These are phyloP conservation scores for Cryptosporidium sp. DNA, from an alignment of 169 alveolate species.

Conservation along the genomic window DNA sequence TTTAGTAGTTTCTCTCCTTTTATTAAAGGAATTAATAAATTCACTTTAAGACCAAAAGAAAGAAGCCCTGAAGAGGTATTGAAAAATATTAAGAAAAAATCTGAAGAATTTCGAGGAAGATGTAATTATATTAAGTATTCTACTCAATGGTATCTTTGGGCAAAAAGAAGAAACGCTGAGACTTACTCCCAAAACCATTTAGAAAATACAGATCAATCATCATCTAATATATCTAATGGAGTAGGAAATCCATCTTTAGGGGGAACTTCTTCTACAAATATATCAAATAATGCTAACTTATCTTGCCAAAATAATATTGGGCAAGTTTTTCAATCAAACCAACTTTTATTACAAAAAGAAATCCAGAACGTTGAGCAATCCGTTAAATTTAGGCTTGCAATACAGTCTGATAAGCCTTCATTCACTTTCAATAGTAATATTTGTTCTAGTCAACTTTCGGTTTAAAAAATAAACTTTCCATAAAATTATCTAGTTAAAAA, in stretches of 20 bases:
- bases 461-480: not conserved
- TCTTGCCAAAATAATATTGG: constrained; percentile 8
- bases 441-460: not conserved
- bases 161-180: constrained; percentile 70
- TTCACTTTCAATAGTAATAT: not conserved
- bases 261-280: not conserved
- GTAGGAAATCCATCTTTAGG: not conserved
- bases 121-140: constrained; percentile 23
- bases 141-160: constrained; percentile 48
- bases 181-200: constrained; percentile 7
- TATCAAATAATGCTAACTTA: not conserved
- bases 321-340: constrained; percentile 9
- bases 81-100: not conserved
- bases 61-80: constrained; percentile 13
- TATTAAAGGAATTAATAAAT: constrained; percentile 56
- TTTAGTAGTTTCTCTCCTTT: constrained; percentile 62
- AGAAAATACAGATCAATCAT: not conserved
- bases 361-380: constrained; percentile 43
- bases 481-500: not conserved
- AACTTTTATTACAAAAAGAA: constrained; percentile 9
- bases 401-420: constrained; percentile 42
- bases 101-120: not conserved
- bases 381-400: constrained; percentile 46
- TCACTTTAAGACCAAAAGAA: constrained; percentile 4
- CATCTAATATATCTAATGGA: not conserved